Conservation (phyloP, 306 rosid species). For the Prosopis cineraria region DNA sequence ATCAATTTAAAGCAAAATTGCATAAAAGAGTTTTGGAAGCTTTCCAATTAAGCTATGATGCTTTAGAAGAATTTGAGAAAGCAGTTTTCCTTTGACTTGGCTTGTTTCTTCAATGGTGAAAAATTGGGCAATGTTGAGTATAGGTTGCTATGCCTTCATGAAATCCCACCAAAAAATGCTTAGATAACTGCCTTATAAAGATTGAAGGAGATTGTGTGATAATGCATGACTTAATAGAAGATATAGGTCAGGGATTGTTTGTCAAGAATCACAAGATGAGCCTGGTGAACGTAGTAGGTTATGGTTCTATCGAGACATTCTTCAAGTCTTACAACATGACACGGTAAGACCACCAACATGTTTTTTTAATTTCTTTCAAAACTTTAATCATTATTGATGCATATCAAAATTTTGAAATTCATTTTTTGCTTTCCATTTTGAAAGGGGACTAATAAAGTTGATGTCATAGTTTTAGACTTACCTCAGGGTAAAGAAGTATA, state of each 20-base stretch:
- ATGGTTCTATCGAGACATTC: neutral
- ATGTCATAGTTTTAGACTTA: neutral
- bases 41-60: constrained; percentile 11
- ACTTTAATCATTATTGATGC: neutral
- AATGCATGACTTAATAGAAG: constrained; percentile 10
- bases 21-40: neutral
- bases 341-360: neutral
- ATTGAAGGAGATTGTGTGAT: neutral
- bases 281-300: neutral
- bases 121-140: neutral
- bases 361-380: neutral
- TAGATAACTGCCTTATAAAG: neutral
- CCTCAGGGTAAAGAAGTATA: neutral
- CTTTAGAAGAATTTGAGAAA: neutral
- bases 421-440: neutral
- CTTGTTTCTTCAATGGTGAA: constrained; percentile 9
- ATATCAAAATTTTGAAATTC: neutral
- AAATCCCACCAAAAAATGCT: neutral
- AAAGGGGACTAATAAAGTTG: neutral
- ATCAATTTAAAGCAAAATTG: neutral
- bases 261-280: neutral
- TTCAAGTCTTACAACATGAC: neutral
- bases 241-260: neutral
- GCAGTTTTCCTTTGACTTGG: constrained; percentile 17
- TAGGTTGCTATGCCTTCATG: neutral